Percentiles rank a stretch among this genome's conserved stretches.
These are phyloP conservation scores for Cochlearia excelsa DNA, from an alignment of 345 rosid species.

Conservation along the genomic window DNA sequence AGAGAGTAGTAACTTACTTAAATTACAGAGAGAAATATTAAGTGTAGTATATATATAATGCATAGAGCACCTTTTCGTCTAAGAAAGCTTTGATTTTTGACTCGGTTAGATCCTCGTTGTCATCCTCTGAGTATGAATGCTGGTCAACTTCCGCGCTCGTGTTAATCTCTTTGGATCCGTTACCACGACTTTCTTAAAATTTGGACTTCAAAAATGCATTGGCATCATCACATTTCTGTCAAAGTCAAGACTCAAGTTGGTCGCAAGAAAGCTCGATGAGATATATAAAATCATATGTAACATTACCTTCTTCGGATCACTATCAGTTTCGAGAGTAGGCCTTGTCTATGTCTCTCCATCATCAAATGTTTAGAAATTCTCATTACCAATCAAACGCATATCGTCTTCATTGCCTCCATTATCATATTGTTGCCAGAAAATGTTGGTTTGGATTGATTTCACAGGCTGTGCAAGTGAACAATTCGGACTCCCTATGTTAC, in stretches of 20 bases:
- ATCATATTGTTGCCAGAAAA: conserved; percentile 38
- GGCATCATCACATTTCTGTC: conserved; percentile 51
- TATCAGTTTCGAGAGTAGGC: conserved; percentile 32
- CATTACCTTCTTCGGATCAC: conserved; percentile 45
- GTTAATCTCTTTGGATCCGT: conserved; percentile 34
- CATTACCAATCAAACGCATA: conserved; percentile 64
- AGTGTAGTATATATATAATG: conserved; percentile 15
- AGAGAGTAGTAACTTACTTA: conserved; percentile 11
- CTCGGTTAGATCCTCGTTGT: conserved; percentile 82
- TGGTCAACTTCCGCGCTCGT: conserved; percentile 29
- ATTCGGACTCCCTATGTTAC: conserved; percentile 60
- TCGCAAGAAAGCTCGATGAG: conserved; percentile 10
- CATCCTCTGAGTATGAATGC: conserved; percentile 64
- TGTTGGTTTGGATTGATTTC: conserved; percentile 36
- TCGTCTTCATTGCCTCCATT: conserved; percentile 53
- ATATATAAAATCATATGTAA: conserved; percentile 7
- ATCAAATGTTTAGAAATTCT: conserved; percentile 43
- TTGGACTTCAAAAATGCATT: conserved; percentile 52
- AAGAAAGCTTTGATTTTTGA: conserved; percentile 85
- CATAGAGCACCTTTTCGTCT: conserved; percentile 60
- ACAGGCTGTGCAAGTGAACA: conserved; percentile 39
- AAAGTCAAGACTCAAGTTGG: conserved; percentile 1
- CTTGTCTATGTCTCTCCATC: conserved; percentile 31
- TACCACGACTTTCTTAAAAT: conserved; percentile 42
- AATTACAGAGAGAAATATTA: not conserved